Base-by-base conservation (phyloP, 1,284 basidiomycete genomes). In the Austroboletus niveus region DNA sequence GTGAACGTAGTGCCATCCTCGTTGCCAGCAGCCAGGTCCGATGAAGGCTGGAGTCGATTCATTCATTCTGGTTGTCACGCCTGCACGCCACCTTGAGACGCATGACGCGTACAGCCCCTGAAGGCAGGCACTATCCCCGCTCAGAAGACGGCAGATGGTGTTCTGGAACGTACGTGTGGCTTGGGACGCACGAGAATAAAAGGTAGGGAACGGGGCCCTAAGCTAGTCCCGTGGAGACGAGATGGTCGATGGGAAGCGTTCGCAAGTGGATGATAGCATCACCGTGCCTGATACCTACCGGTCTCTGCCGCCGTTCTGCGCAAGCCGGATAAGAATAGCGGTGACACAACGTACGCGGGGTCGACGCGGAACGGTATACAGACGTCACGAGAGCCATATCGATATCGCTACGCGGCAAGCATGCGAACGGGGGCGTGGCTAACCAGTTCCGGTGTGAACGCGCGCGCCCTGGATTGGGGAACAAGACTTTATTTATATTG, bases 301-400 rank as follows among this genome's bases (percentile, higher is more conserved):
- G 32, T 34, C 8, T 15, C 17, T 10, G 9, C 38, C 6, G 22
- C 24, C 22, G 12, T n/a, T 15, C 31, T 47, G 42, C 36, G 38
- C 20, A 42, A 15, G 20, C 20, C n/a, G 38, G 15, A 49, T 31
- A 42, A 51, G 41, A 46, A 54, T 47, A 46, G 15, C 15, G 15
- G 11, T n/a, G 36, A 22, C 20, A 43, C 20, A 41, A 51, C 51
- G 14, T 38, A 47, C 47, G 42, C 41, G 40, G 50, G 47, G 51
- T 57, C 49, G 56, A 49, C 51, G 20, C 20, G 12, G 36, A 40
- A 45, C n/a, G 32, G 5, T 15, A 14, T 34, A 24, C 14, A 34
- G 22, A 41, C 39, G 38, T 32, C 24, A 36, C 15, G 45, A 14
- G 38, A 39, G 8, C 8, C 15, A 34, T 38, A 38, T 39, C 20